These are phyloP conservation scores for Sphaerulina vaccinii DNA, from an alignment of 2,329 filamentous ascomycete genomes.

Conservation along the genomic window DNA sequence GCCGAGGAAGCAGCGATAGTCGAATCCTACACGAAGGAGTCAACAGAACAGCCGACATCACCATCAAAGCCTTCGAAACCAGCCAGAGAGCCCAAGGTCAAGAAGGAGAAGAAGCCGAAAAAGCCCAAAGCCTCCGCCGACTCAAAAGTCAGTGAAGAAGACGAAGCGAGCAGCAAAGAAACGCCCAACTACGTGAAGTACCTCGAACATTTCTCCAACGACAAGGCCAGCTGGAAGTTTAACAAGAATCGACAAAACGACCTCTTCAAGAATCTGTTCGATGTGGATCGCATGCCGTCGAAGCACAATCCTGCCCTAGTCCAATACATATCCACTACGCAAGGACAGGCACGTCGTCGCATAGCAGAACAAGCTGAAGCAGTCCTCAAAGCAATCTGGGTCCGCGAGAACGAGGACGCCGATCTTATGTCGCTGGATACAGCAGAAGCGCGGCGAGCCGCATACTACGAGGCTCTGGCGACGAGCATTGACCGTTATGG, in stretches of 20 bases:
- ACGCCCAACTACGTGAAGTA: constrained; percentile 68
- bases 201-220: constrained; percentile 70
- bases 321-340: constrained; percentile 75
- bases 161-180: constrained; percentile 1
- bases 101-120: constrained; percentile 30
- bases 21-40: constrained; percentile 29
- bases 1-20: constrained; percentile 9
- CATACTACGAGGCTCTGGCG: constrained; percentile 18
- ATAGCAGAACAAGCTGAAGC: constrained; percentile 20
- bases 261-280: constrained; percentile 68
- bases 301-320: constrained; percentile 68
- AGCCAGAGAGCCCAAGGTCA: constrained; percentile 37
- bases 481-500: constrained; percentile 14
- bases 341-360: constrained; percentile 54
- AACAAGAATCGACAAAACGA: constrained; percentile 90
- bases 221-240: constrained; percentile 81
- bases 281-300: constrained; percentile 48
- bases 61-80: constrained; percentile 9
- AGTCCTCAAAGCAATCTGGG: constrained; percentile 18
- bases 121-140: constrained; percentile 6
- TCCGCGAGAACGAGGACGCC: constrained; percentile 12
- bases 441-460: constrained; percentile 11
- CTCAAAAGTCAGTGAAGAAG: background rate
- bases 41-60: constrained; percentile 9
- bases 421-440: constrained; percentile 19